These are phyloP conservation scores for Citrullus colocynthis DNA, from an alignment of 306 rosid genomes.

Conservation along the genomic window DNA sequence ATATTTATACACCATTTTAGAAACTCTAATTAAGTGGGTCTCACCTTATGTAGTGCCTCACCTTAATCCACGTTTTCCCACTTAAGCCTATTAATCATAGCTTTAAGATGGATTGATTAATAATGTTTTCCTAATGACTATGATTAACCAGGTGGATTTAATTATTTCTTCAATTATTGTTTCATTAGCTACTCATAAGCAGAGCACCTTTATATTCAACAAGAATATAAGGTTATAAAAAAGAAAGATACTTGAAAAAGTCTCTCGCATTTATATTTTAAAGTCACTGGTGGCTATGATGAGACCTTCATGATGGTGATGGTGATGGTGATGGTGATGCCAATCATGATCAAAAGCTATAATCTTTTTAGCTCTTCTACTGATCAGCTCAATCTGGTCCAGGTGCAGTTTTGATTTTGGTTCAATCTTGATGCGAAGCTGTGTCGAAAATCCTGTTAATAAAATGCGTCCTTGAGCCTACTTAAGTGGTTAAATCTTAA, in stretches of 20 bases:
- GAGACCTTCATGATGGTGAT: slow-evolving; percentile 10
- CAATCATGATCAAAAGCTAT: slow-evolving; percentile 7
- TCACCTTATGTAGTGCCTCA: neutral
- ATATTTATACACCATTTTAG: neutral
- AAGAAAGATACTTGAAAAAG: slow-evolving; percentile 9
- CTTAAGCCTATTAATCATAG: slow-evolving; percentile 5
- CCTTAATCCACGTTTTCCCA: slow-evolving; percentile 13
- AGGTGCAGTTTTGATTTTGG: neutral
- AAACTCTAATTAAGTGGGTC: slow-evolving; percentile 8
- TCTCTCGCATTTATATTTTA: slow-evolving; percentile 7
- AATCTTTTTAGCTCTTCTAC: neutral
- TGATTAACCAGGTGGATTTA: slow-evolving; percentile 7
- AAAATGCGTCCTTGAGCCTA: neutral
- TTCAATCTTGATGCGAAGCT: neutral
- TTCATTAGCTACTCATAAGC: slow-evolving; percentile 11
- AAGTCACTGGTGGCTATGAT: slow-evolving; percentile 12
- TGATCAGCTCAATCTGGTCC: neutral
- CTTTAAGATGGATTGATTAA: slow-evolving; percentile 8
- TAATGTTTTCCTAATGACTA: slow-evolving; percentile 3
- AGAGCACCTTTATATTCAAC: slow-evolving; percentile 8
- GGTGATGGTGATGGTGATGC: slow-evolving; percentile 11
- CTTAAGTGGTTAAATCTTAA: neutral
- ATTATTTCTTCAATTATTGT: slow-evolving; percentile 10
- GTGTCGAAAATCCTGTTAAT: neutral
- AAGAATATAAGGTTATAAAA: slow-evolving; percentile 10